Conservation (phyloP, 441 rosid genomes). For the Populus trichocarpa region DNA sequence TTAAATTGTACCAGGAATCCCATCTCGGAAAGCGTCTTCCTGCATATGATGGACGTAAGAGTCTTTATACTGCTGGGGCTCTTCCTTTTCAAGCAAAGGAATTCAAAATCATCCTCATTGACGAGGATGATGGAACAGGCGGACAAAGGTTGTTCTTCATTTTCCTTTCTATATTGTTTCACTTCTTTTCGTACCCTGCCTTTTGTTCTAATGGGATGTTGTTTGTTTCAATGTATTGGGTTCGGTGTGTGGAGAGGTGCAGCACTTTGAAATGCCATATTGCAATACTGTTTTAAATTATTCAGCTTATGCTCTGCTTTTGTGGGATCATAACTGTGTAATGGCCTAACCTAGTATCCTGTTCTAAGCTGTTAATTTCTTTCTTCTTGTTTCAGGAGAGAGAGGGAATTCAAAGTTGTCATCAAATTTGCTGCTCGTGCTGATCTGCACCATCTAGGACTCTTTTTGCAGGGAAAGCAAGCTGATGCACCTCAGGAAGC, state of each 20-base stretch:
- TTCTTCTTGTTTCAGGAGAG: conserved; percentile 51
- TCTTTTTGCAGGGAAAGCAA: conserved; percentile 82
- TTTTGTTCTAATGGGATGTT: not conserved
- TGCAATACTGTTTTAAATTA: not conserved
- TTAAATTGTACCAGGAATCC: conserved; percentile 49
- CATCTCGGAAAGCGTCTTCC: conserved; percentile 91
- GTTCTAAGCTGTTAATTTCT: not conserved
- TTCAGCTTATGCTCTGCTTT: not conserved
- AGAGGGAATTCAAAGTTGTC: conserved; percentile 70
- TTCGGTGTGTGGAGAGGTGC: not conserved
- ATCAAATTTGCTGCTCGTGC: conserved; percentile 92
- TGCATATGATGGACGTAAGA: conserved; percentile 91
- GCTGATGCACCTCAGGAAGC: conserved; percentile 98
- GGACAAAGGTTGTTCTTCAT: conserved; percentile 48
- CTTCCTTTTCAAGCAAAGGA: conserved; percentile 80
- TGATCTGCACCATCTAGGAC: conserved; percentile 81
- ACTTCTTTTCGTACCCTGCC: not conserved
- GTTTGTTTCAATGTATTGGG: not conserved
- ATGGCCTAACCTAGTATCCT: not conserved
- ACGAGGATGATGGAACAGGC: conserved; percentile 92
- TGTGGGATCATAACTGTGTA: not conserved
- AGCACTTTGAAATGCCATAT: not conserved
- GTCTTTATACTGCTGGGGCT: conserved; percentile 91
- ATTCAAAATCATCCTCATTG: conserved; percentile 63
- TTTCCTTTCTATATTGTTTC: not conserved